Conservation (phyloP, 2,329 filamentous ascomycete genomes). For the Blastomyces gilchristii region DNA sequence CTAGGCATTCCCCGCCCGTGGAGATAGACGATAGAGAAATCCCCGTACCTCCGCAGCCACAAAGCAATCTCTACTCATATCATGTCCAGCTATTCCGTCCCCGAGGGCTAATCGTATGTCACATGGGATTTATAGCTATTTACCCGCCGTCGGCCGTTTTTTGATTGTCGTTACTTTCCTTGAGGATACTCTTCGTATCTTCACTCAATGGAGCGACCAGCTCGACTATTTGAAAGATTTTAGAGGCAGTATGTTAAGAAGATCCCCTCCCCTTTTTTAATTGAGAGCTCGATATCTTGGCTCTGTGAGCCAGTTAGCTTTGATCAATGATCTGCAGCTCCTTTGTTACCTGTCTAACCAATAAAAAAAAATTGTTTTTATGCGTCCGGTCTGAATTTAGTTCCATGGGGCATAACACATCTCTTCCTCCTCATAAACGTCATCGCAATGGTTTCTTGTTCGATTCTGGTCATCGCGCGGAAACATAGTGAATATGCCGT, state of each 20-base stretch:
- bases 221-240: constrained; percentile 87
- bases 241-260: constrained; percentile 67
- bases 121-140: constrained; percentile 51
- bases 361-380: not conserved
- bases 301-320: constrained; percentile 4
- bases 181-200: constrained; percentile 88
- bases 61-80: not conserved
- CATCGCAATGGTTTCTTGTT: constrained; percentile 73
- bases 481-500: constrained; percentile 92
- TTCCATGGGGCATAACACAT: constrained; percentile 80
- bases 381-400: constrained; percentile 38
- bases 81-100: not conserved
- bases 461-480: constrained; percentile 76
- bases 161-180: constrained; percentile 97
- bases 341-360: constrained; percentile 4
- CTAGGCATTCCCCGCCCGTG: constrained; percentile 4
- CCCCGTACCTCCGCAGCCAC: not conserved
- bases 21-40: not conserved
- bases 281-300: constrained; percentile 9
- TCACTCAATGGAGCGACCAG: constrained; percentile 97
- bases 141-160: constrained; percentile 92
- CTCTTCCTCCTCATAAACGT: constrained; percentile 88
- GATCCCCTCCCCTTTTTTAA: not conserved
- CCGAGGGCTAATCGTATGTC: not conserved
- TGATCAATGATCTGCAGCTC: no score